Evolutionary conservation across 2,329 filamentous ascomycete genomes (phyloP).

Genomic region (Ophiostoma novo-ulmi): DNA sequence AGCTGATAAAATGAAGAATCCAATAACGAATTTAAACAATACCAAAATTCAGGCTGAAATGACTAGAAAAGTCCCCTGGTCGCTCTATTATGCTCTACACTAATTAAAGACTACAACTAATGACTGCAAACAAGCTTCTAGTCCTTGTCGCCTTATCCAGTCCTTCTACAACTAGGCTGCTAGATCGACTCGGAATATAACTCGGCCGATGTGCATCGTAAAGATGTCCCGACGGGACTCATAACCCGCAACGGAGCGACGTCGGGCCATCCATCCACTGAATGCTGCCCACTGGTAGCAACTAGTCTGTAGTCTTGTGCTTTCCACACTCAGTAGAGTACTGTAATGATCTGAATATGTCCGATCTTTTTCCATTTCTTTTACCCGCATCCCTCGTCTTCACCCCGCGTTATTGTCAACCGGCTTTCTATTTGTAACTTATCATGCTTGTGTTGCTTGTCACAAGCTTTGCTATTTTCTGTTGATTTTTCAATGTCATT

Average conservation of each 20-base stretch:
- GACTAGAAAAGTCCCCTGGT: neutral
- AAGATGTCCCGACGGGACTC: slow-evolving; percentile 10
- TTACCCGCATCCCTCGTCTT: slow-evolving; percentile 5
- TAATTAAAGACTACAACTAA: neutral
- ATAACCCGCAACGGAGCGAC: neutral
- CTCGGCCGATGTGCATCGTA: slow-evolving; percentile 12
- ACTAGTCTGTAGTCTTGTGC: neutral
- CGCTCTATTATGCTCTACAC: neutral
- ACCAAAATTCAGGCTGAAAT: neutral
- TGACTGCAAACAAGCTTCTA: neutral
- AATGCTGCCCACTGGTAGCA: neutral
- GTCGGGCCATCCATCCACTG: slow-evolving; percentile 1
- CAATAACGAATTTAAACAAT: neutral
- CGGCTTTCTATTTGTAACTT: neutral
- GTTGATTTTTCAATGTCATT: neutral
- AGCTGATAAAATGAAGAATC: too few species aligned
- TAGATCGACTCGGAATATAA: neutral
- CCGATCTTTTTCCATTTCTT: slow-evolving; percentile 2
- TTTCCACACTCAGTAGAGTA: neutral
- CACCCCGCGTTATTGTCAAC: slow-evolving; percentile 8
- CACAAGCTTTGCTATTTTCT: neutral
- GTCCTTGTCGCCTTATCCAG: neutral
- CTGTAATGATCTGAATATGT: neutral
- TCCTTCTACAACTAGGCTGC: neutral
- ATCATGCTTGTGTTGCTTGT: neutral